Evolutionary conservation across 176 grass and related monocot species (phyloP), one percentile per base, ranked within the genome.

Genomic region (Thalia dealbata): DNA sequence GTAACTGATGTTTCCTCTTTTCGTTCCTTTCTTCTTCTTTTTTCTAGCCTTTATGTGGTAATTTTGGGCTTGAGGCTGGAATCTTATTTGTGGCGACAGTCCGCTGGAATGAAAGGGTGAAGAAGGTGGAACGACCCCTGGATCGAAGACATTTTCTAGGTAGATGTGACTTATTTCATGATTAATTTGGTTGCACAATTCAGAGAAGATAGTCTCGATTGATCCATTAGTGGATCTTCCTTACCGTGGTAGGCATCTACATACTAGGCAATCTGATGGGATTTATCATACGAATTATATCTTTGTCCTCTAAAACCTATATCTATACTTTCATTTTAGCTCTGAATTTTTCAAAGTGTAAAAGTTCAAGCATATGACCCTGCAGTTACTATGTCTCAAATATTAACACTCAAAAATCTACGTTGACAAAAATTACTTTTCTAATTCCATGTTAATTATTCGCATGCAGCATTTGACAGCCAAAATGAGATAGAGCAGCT

Each of bases 41-140:
- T 32, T 68, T 44, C 32, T 68, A 14, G 16, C 22, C 8, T 44
- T 11, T 43, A 44, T 44, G 35, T 22, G 27, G 18, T 11, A 23
- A 43, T 13, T 75, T 78, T 38, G 32, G 26, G 67, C 32, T 8
- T 70, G 32, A 21, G 50, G 32, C 23, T 74, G 50, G 61, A 78
- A 50, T 76, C 7, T 72, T 80, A 0, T 81, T 59, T 41, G 59
- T 26, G 79, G 79, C 70, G 78, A 62, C 78, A 97, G 87, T 90
- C 60, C 81, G 85, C 69, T 97, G 95, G 87, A 97, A 97, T 75
- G 90, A 92, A 67, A 90, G 84, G 50, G 79, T 76, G 52, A 72
- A 82, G 67, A 78, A 81, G 71, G 62, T 88, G 64, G 87, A 92
- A 38, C 55, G 76, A 28, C 54, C 90, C 16, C 73, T 97, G 67